These are phyloP conservation scores for Acmispon strigosus DNA, from an alignment of 306 rosid genomes.

Conservation along the genomic window DNA sequence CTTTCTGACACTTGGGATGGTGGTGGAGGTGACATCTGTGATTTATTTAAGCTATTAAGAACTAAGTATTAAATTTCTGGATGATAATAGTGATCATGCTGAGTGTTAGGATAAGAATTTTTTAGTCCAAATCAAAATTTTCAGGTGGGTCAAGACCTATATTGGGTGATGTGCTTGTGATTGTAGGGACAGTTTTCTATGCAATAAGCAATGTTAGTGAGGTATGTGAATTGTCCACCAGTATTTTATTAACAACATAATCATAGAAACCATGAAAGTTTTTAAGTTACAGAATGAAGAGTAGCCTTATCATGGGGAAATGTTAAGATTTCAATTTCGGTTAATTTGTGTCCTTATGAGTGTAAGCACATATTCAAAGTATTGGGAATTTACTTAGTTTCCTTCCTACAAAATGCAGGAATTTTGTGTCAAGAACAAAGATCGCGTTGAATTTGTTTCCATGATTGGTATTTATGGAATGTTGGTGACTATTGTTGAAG, in stretches of 20 bases:
- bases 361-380: not conserved
- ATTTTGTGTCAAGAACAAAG: constrained; percentile 56
- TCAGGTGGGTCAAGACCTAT: constrained; percentile 54
- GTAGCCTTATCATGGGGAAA: too few species aligned
- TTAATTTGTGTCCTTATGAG: too few species aligned
- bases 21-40: constrained; percentile 41
- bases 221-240: constrained; percentile 19
- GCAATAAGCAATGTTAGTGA: constrained; percentile 70
- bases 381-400: not conserved
- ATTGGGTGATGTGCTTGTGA: constrained; percentile 59
- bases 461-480: constrained; percentile 60
- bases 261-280: not conserved
- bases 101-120: not conserved
- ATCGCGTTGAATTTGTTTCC: constrained; percentile 48
- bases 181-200: constrained; percentile 53
- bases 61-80: not conserved
- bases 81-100: not conserved
- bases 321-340: too few species aligned
- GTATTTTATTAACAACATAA: not conserved
- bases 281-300: not conserved
- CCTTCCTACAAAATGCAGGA: constrained; percentile 42
- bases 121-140: not conserved
- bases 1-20: constrained; percentile 59
- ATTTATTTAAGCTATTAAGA: not conserved
- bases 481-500: constrained; percentile 37